Evolutionary conservation across 2,329 filamentous ascomycete genomes (phyloP), one percentile per base, ranked within the genome.

Genomic region (Calonectria honghensis): DNA sequence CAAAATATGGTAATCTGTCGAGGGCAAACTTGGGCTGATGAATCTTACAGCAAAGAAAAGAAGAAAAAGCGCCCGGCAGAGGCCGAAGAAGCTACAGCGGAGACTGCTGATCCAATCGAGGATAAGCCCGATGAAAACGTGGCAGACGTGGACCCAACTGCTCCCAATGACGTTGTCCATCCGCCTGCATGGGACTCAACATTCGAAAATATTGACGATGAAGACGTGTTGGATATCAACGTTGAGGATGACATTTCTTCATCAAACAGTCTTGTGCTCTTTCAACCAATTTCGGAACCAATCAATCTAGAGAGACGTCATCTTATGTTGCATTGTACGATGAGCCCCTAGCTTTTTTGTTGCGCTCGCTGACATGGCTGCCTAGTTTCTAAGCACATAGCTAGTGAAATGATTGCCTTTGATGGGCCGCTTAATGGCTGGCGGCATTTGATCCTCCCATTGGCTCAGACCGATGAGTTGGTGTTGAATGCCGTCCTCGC

Each of bases 391-490:
- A 66, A 73, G 18, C 73, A 76, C 1, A 81, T 81, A 45, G 79
- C 79, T 1, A 76, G 70, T 0, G 79, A 81, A 29, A 81, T 81
- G 79, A 76, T 80, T 3, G 78, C 79, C 0, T 79, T 81, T 14
- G 79, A 81, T 20, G 79, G 79, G 2, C n/a, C 76, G 0, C 79
- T 79, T 20, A 81, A 81, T 1, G 79, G 80, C 20, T 80, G 79
- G 79, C 78, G 79, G 0, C 75, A 80, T 3, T 13, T 80, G 3
- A 61, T 81, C 5, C 78, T 81, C 0, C 79, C 79, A 0, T 45
- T 80, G 0, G 78, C 77, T 2, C 76, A 81, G 16, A 74, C 67
- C 6, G 79, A 81, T 0, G 69, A 79, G 0, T 41, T 80, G 0
- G 77, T 81, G 4, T 78, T 79, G 78, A 77, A 79, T 1, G 78